Evolutionary conservation across 352 stramenopile genomes (phyloP).

Genomic region (Globisporangium spiculum): DNA sequence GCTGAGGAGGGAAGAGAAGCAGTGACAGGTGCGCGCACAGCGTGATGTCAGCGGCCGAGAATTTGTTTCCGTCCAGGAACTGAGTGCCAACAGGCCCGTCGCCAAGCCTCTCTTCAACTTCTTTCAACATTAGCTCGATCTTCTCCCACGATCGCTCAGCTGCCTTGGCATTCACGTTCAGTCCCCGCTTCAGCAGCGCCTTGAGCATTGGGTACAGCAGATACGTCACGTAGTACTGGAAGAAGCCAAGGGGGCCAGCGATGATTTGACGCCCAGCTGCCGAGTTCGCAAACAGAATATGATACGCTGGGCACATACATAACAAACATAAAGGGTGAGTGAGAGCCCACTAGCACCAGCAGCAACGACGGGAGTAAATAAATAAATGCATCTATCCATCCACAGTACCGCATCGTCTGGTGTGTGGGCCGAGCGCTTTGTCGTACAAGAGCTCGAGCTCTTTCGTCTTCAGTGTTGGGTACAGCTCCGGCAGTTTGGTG

Average conservation of each 20-base stretch:
- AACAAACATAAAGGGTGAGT: background rate
- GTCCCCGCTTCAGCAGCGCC: slow-evolving; percentile 20
- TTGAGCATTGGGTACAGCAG: slow-evolving; percentile 33
- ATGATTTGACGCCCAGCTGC: slow-evolving; percentile 23
- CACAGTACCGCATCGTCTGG: slow-evolving; percentile 24
- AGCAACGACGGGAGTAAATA: background rate
- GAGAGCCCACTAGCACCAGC: background rate
- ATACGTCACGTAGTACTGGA: slow-evolving; percentile 23
- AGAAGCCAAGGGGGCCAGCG: slow-evolving; percentile 14
- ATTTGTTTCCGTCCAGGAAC: slow-evolving; percentile 37
- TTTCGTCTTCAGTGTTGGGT: slow-evolving; percentile 31
- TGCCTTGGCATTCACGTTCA: slow-evolving; percentile 34
- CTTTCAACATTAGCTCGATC: slow-evolving; percentile 26
- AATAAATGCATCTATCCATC: slow-evolving; percentile 5
- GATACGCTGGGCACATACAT: slow-evolving; percentile 25
- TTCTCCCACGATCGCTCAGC: slow-evolving; percentile 28
- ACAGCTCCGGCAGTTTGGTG: slow-evolving; percentile 28
- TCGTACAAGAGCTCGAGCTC: slow-evolving; percentile 44
- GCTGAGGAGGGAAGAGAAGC: slow-evolving; percentile 33
- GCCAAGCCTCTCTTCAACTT: slow-evolving; percentile 29
- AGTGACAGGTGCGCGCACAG: slow-evolving; percentile 51
- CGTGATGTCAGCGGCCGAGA: slow-evolving; percentile 51
- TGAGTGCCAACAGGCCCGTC: slow-evolving; percentile 32
- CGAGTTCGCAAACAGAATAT: slow-evolving; percentile 28
- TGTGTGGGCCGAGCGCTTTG: slow-evolving; percentile 33